These are phyloP conservation scores for Sporothrix sp. DNA, from an alignment of 2,329 filamentous ascomycete genomes.

Conservation along the genomic window DNA sequence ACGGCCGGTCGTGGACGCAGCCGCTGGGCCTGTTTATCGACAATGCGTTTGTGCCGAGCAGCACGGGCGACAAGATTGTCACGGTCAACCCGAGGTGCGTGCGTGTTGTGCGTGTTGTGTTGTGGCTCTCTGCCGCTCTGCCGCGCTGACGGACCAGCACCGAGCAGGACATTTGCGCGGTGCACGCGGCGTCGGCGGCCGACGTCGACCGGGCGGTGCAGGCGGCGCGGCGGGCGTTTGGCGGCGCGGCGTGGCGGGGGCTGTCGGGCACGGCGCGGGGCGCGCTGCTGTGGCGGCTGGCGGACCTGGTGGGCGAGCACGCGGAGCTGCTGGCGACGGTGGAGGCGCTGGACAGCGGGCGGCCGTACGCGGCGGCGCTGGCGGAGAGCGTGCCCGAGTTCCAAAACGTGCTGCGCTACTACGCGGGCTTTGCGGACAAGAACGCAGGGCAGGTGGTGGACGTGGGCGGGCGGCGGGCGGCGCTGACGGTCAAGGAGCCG, in stretches of 20 bases:
- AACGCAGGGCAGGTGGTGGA: conserved; percentile 70
- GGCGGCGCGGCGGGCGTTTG: conserved; percentile 60
- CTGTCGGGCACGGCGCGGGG: conserved; percentile 54
- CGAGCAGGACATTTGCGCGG: conserved; percentile 59
- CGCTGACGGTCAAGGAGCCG: conserved; percentile 67
- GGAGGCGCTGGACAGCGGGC: conserved; percentile 75
- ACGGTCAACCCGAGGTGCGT: conserved; percentile 60
- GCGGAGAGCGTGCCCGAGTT: conserved; percentile 49
- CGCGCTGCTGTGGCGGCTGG: conserved; percentile 51
- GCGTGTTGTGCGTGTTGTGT: too few species aligned
- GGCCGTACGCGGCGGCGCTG: conserved; percentile 59
- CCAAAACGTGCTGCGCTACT: conserved; percentile 53
- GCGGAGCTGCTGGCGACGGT: conserved; percentile 38
- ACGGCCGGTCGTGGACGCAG: conserved; percentile 62
- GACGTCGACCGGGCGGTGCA: conserved; percentile 63
- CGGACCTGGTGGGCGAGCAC: conserved; percentile 58
- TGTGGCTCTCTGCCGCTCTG: too few species aligned
- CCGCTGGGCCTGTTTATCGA: conserved; percentile 75
- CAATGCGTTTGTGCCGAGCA: conserved; percentile 66
- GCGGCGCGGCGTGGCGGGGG: conserved; percentile 55
- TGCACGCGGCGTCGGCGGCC: conserved; percentile 55
- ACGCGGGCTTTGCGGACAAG: conserved; percentile 73
- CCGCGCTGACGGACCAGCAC: conserved; percentile 26
- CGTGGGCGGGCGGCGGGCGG: conserved; percentile 58
- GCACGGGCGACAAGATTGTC: conserved; percentile 52